A percentile compares a stretch with the other conserved stretches of the same genome.
Evolutionary conservation across 2,329 filamentous ascomycete genomes (phyloP).

Genomic region (Passalora sequoiae): DNA sequence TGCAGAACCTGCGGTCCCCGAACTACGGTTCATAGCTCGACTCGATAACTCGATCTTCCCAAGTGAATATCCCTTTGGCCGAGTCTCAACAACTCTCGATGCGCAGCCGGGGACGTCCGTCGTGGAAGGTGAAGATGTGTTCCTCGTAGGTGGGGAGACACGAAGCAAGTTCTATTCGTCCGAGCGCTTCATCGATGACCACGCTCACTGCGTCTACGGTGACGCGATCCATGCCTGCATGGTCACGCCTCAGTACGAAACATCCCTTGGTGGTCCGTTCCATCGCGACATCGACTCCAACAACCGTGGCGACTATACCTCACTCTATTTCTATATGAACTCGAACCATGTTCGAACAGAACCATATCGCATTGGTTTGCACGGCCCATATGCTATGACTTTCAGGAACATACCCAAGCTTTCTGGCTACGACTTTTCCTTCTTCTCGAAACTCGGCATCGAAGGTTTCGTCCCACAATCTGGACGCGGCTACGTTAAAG

Average conservation of each 20-base stretch:
- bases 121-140: constrained; percentile 52
- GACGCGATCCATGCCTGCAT: constrained; percentile 56
- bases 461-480: constrained; percentile 54
- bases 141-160: constrained; percentile 56
- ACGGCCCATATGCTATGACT: constrained; percentile 60
- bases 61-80: constrained; percentile 13
- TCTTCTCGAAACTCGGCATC: constrained; percentile 55
- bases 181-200: constrained; percentile 64
- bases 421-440: constrained; percentile 49
- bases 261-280: constrained; percentile 62
- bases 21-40: constrained; percentile 16
- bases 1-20: constrained; percentile 12
- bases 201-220: constrained; percentile 57
- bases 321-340: constrained; percentile 65
- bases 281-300: constrained; percentile 59
- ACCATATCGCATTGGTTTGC: constrained; percentile 56
- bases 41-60: constrained; percentile 13
- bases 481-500: constrained; percentile 55
- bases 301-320: constrained; percentile 54
- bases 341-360: constrained; percentile 61
- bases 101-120: constrained; percentile 45
- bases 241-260: constrained; percentile 53
- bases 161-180: constrained; percentile 67
- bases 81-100: constrained; percentile 47
- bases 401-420: constrained; percentile 55